Evolutionary conservation across 345 rosid genomes (phyloP).

Genomic region (Kernera saxatilis): DNA sequence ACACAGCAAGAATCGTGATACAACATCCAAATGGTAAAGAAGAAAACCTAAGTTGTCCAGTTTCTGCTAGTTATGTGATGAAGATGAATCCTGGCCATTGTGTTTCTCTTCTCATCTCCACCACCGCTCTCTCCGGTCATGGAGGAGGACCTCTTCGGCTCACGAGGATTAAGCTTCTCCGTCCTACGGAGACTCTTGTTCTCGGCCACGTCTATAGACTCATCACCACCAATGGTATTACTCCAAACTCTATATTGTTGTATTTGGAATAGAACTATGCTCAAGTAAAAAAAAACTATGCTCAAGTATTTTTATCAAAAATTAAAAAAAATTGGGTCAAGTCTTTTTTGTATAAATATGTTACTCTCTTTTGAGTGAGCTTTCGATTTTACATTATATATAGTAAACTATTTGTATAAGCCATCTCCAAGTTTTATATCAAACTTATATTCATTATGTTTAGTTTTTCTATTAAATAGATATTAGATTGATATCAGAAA

Average conservation of each 20-base stretch:
- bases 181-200: conserved; percentile 69
- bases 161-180: conserved; percentile 89
- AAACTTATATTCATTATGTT: not conserved
- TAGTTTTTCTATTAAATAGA: too few species aligned
- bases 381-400: not conserved
- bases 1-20: conserved; percentile 66
- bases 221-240: conserved; percentile 60
- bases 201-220: conserved; percentile 87
- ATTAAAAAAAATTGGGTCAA: not conserved
- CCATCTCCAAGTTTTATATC: not conserved
- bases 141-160: conserved; percentile 46
- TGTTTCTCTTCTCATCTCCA: conserved; percentile 87
- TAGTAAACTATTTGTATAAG: not conserved
- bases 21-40: conserved; percentile 77
- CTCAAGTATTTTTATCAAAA: not conserved
- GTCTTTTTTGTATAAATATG: not conserved
- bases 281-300: not conserved
- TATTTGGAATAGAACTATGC: not conserved
- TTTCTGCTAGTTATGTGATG: conserved; percentile 66
- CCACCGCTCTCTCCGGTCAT: conserved; percentile 39
- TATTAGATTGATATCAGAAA: too few species aligned
- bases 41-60: conserved; percentile 58
- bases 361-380: not conserved
- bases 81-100: conserved; percentile 84
- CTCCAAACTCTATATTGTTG: not conserved